Conservation (phyloP, 805 yeast genomes). For the Saccharomycopsis babjevae region DNA sequence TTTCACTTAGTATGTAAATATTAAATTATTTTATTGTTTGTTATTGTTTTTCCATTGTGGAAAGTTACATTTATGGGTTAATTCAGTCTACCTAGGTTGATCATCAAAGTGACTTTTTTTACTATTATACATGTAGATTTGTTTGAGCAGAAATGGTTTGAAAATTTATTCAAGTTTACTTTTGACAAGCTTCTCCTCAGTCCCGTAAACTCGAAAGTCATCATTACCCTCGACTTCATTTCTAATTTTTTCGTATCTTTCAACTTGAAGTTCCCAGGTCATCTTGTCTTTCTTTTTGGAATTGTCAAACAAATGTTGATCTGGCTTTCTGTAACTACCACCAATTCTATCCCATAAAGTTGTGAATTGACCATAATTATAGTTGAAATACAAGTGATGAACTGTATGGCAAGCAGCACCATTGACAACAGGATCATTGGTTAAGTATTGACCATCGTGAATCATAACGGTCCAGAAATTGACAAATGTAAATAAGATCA, state of each 20-base stretch:
- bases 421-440: conserved; percentile 86
- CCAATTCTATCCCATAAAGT: conserved; percentile 98
- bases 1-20: too few relatives aligned
- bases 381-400: conserved; percentile 94
- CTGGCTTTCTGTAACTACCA: conserved; percentile 87
- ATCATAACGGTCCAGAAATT: conserved; percentile 98
- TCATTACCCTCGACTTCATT: conserved; percentile 66
- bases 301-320: conserved; percentile 69
- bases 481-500: conserved; percentile 77
- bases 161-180: background rate
- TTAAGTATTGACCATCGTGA: conserved; percentile 93
- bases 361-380: conserved; percentile 97
- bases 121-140: background rate
- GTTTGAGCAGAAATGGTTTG: background rate
- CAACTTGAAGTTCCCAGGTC: conserved; percentile 62
- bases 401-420: conserved; percentile 98
- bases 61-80: background rate
- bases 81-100: background rate
- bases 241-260: conserved; percentile 71
- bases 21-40: too few relatives aligned
- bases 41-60: too few relatives aligned
- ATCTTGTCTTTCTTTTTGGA: conserved; percentile 43
- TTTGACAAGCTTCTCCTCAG: conserved; percentile 28
- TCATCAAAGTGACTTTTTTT: background rate
- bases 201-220: conserved; percentile 64